phyloP scores from a whole-genome alignment of 306 rosid species.

The Herpetospermum pedunculosum region DNA sequence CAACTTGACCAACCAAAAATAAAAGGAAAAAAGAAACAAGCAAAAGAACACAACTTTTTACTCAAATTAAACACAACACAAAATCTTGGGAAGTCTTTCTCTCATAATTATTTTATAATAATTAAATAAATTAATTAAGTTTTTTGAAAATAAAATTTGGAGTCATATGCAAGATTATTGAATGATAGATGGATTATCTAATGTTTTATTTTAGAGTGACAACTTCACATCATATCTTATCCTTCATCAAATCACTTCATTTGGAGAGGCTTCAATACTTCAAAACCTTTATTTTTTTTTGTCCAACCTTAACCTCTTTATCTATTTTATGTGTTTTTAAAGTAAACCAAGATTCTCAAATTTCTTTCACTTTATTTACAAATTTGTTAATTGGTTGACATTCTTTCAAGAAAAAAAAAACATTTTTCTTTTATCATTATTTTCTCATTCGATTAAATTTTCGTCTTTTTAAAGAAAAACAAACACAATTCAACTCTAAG shows the following conservation, averaged over 20 bases:
- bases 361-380: background rate
- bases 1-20: background rate
- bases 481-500: too few relatives aligned
- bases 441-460: background rate
- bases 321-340: background rate
- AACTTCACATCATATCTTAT: slow-evolving; percentile 11
- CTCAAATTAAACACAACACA: background rate
- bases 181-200: slow-evolving; percentile 17
- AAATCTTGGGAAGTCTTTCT: background rate
- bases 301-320: background rate
- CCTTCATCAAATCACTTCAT: slow-evolving; percentile 19
- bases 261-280: background rate
- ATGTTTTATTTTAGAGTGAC: background rate
- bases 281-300: background rate
- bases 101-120: background rate
- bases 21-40: background rate
- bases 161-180: slow-evolving; percentile 15
- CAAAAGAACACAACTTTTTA: background rate
- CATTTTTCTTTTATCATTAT: background rate
- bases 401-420: background rate
- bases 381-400: background rate
- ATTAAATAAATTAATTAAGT: background rate
- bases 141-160: background rate
- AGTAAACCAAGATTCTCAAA: background rate
- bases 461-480: background rate